Percentiles rank a stretch among this genome's conserved stretches.
Evolutionary conservation across 495 filamentous ascomycete species (phyloP).

Genomic region (Aspergillus biplanus): DNA sequence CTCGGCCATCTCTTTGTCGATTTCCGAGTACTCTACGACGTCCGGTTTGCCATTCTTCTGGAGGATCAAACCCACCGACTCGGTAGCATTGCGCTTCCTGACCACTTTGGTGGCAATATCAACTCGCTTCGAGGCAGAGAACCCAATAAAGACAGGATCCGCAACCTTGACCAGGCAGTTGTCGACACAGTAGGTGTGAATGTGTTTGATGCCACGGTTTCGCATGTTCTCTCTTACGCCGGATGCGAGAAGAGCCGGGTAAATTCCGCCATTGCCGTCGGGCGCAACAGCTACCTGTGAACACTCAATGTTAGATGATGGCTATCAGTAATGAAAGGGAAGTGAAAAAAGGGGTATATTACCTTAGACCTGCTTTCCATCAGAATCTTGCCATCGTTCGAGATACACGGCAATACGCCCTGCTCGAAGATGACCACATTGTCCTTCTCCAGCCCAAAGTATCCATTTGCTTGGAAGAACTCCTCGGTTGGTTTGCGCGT

Average conservation of each 20-base stretch:
- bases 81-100: constrained; percentile 94
- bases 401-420: constrained; percentile 94
- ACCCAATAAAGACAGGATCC: constrained; percentile 94
- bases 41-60: constrained; percentile 95
- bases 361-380: constrained; percentile 88
- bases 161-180: constrained; percentile 99
- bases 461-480: constrained; percentile 87
- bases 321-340: neutral
- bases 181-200: constrained; percentile 97
- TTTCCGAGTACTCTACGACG: constrained; percentile 99
- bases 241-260: constrained; percentile 83
- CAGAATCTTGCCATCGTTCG: constrained; percentile 96
- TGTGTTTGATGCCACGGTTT: constrained; percentile 86
- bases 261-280: constrained; percentile 98
- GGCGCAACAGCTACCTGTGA: constrained; percentile 84
- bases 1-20: constrained; percentile 83
- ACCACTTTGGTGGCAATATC: constrained; percentile 99
- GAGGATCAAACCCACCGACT: constrained; percentile 94
- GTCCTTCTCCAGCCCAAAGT: constrained; percentile 84
- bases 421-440: constrained; percentile 97
- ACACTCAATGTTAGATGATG: constrained; percentile 3
- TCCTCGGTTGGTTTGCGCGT: constrained; percentile 88
- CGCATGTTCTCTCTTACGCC: constrained; percentile 88
- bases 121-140: constrained; percentile 83
- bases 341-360: constrained; percentile 18